Evolutionary conservation across 768 basidiomycete species (phyloP), one percentile per base, ranked within the genome.

Genomic region (Lanmaoa rubissima): DNA sequence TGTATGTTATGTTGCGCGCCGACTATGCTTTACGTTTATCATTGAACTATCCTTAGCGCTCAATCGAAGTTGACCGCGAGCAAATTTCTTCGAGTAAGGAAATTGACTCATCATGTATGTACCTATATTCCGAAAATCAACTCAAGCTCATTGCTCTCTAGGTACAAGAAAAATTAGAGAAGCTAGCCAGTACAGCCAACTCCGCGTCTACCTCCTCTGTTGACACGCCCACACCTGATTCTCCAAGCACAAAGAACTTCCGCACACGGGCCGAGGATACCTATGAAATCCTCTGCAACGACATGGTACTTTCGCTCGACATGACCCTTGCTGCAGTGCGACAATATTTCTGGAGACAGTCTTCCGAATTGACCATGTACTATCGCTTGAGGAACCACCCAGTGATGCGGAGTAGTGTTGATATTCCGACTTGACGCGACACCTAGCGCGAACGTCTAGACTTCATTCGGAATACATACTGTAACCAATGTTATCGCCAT

Each of bases 311-410:
- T 35, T 89, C 95, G 24, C 76, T 89, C 28, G 85, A 87, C 61
- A 94, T 96, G 86, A 95, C 91, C 6, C 79, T 99, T 36, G 95
- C 91, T 5, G 89, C 90, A 17, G 87, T 95, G 55, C 85, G 92
- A 58, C 93, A 95, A 70, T 97, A 84, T 64, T 82, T 94, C 21
- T 97, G 92, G 93, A 85, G 83, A 64, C 87, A 88, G 61, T 74
- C 81, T 17, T 76, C 77, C 7, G 92, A 93, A 70, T 73, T 94
- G 53, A 80, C 79, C 52, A 83, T 94, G 84, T 78, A 89, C 69
- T 94, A 94, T 69, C 82, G 92, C 58, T 73, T 76, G 65, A 83
- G 76, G 52, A 61, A 48, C 49, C 51, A 51, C 42, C 46, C 42
- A 39, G 44, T 46, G 16, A 26, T 38, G 17, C 39, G 17, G 45